Evolutionary conservation across 768 basidiomycete species (phyloP).

Genomic region (Xerocomus potaroensis): DNA sequence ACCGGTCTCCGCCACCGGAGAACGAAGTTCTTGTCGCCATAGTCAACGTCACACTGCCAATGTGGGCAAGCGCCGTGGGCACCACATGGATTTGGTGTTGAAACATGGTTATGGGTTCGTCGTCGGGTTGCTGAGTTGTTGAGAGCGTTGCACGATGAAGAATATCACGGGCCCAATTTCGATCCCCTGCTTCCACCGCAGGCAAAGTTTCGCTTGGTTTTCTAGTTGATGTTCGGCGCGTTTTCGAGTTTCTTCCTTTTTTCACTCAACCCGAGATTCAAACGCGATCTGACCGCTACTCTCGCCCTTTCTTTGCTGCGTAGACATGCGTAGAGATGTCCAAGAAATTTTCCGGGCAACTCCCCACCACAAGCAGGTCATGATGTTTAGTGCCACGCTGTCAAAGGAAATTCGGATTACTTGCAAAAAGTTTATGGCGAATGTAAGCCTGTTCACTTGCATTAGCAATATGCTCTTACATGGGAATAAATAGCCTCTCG

Average conservation of each 20-base stretch:
- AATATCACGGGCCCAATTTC: constrained; percentile 32
- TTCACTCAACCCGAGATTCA: constrained; percentile 47
- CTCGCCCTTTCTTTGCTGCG: constrained; percentile 45
- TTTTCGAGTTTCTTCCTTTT: constrained; percentile 48
- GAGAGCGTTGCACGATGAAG: constrained; percentile 33
- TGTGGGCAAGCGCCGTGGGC: constrained; percentile 37
- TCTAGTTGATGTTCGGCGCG: constrained; percentile 19
- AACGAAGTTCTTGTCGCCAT: constrained; percentile 36
- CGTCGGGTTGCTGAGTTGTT: constrained; percentile 35
- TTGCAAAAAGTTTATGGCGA: constrained; percentile 99
- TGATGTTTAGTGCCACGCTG: constrained; percentile 99
- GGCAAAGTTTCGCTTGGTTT: constrained; percentile 15
- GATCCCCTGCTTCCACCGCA: constrained; percentile 34
- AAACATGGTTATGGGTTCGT: constrained; percentile 36
- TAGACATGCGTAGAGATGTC: constrained; percentile 99
- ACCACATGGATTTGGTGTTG: constrained; percentile 37
- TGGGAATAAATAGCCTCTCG: constrained; percentile 71
- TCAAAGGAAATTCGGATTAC: constrained; percentile 96
- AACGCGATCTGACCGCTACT: constrained; percentile 61
- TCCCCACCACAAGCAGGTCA: constrained; percentile 99
- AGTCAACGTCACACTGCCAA: constrained; percentile 37
- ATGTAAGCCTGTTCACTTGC: constrained; percentile 50
- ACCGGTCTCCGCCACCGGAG: constrained; percentile 31
- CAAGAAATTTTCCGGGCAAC: constrained; percentile 99
- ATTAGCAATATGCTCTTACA: neutral